Conservation (phyloP, 2,329 filamentous ascomycete species). For the Trichoderma brevicompactum region DNA sequence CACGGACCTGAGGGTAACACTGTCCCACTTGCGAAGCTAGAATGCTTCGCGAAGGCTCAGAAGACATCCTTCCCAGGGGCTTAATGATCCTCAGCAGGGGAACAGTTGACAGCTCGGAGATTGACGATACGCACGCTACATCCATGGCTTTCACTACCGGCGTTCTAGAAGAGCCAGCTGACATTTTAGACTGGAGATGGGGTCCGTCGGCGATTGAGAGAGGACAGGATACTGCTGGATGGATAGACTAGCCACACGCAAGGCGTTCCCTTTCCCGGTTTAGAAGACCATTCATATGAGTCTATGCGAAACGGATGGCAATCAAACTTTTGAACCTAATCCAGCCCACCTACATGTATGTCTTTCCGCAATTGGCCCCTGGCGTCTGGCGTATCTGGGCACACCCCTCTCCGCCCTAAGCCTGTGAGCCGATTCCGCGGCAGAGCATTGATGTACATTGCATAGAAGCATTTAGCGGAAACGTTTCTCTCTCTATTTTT, state of each 20-base stretch:
- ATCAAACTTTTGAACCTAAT: slow-evolving; percentile 35
- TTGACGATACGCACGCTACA: slow-evolving; percentile 26
- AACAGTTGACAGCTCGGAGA: slow-evolving; percentile 12
- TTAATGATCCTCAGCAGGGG: slow-evolving; percentile 18
- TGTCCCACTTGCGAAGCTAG: slow-evolving; percentile 7
- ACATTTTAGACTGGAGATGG: slow-evolving; percentile 8
- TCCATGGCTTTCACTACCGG: slow-evolving; percentile 32
- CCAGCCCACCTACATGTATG: slow-evolving; percentile 29
- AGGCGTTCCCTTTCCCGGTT: neutral
- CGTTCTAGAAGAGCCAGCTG: slow-evolving; percentile 36
- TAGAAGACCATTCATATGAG: slow-evolving; percentile 6
- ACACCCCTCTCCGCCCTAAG: slow-evolving; percentile 3
- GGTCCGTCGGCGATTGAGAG: neutral
- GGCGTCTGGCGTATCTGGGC: neutral
- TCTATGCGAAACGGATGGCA: slow-evolving; percentile 31
- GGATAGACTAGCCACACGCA: slow-evolving; percentile 20
- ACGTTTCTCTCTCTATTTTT: slow-evolving; percentile 5
- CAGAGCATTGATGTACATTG: slow-evolving; percentile 3
- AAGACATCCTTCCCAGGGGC: slow-evolving; percentile 5
- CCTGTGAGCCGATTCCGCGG: slow-evolving; percentile 11
- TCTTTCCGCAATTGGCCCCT: slow-evolving; percentile 19
- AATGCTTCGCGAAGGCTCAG: slow-evolving; percentile 22
- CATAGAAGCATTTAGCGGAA: slow-evolving; percentile 18
- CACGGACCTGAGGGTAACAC: neutral
- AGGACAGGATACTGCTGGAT: slow-evolving; percentile 3